Base-by-base conservation (phyloP, 306 rosid species). In the Prunus kanzakura region DNA sequence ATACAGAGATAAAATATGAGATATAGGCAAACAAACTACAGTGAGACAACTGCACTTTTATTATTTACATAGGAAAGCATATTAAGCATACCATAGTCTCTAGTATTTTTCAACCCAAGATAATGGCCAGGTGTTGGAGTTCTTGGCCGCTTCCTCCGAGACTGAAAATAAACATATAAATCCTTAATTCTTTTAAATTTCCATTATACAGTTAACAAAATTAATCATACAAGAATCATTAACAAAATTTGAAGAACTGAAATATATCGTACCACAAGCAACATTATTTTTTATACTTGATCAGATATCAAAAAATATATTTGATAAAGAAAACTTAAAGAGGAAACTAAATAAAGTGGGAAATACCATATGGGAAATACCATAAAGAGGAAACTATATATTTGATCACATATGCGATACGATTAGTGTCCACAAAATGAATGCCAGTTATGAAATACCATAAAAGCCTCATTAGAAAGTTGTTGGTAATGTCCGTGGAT, bases 111-210 rank as follows among this genome's bases (percentile, higher is more conserved):
- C 83, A 92, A 75, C 67, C 99, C 99, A 60, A 96, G 97, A 81
- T 96, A 96, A 79, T 96, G 98, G 41, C 99, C 99, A 6, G 99
- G 99, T 4, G 99, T 96, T 12, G 98, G 99, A 78, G 99, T 92
- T 80, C 99, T 96, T 51, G 97, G 74, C 51, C 97, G 87, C 82
- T 91, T 96, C 84, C 99, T 92, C 70, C 97, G 89, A n/a, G 99
- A 96, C 99, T 96, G 98, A 76, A 94, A 58, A 82, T 49, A 77
- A 64, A 76, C 30, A 67, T 16, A 78, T 16, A 78, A 72, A 67
- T 72, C 67, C 80, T 80, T 73, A 81, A 64, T 79, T 72, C 82
- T 79, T 38, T 29, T 43, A 47, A 60, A 58, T 71, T 76, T 69
- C 55, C 41, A 65, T 32, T 19, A 54, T 46, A 38, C 54, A 80